Conservation (phyloP, 495 filamentous ascomycete genomes). For the Xylaria palmicola region DNA sequence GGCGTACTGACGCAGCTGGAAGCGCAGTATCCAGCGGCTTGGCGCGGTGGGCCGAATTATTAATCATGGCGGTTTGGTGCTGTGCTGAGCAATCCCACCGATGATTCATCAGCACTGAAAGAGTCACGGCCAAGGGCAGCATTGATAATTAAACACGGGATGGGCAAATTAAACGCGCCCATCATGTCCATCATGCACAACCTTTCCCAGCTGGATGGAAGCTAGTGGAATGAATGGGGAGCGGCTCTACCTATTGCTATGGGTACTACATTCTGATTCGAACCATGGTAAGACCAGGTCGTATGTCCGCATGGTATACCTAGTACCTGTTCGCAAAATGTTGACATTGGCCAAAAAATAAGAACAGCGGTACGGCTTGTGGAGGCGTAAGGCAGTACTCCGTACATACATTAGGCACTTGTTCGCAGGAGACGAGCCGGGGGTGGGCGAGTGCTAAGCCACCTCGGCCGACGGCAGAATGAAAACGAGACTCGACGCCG, state of each 20-base stretch:
- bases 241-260: background rate
- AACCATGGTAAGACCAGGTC: no score
- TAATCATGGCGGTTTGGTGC: constrained; percentile 3
- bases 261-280: no score
- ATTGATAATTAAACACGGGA: constrained; percentile 13
- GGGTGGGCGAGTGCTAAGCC: constrained; percentile 7
- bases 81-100: constrained; percentile 14
- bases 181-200: background rate
- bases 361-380: background rate
- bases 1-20: no score
- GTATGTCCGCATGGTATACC: no score
- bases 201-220: background rate
- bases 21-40: no score
- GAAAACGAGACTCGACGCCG: background rate
- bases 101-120: constrained; percentile 19
- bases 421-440: background rate
- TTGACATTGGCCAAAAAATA: constrained; percentile 5
- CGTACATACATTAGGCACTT: background rate
- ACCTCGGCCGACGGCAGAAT: background rate
- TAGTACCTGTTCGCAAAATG: constrained; percentile 4
- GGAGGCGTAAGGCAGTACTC: background rate
- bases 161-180: background rate
- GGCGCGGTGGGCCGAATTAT: constrained; percentile 12
- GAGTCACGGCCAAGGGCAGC: constrained; percentile 12
- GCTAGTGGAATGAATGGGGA: background rate